Percentiles rank a stretch among this genome's conserved stretches.
phyloP scores from a whole-genome alignment of 495 filamentous ascomycete genomes.

The Penicillium pulvis region DNA sequence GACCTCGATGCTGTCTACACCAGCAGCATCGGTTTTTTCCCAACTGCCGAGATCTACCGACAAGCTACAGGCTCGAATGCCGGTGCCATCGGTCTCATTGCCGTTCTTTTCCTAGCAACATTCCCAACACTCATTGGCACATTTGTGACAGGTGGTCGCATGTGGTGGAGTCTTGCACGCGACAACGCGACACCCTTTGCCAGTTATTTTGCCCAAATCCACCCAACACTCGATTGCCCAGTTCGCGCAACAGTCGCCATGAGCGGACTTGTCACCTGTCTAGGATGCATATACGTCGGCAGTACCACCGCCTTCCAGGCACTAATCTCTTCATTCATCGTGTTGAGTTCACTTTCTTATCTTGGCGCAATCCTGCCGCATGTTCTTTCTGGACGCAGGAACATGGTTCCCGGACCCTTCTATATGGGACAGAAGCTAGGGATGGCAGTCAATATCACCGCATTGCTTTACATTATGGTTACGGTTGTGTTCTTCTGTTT shows the following conservation, averaged over 20 bases:
- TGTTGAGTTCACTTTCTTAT: constrained; percentile 73
- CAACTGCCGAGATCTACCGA: constrained; percentile 70
- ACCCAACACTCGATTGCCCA: constrained; percentile 54
- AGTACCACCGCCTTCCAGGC: constrained; percentile 69
- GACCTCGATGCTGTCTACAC: constrained; percentile 59
- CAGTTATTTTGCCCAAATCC: constrained; percentile 36
- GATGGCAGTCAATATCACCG: constrained; percentile 54
- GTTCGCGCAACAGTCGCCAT: constrained; percentile 61
- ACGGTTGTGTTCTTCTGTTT: constrained; percentile 77
- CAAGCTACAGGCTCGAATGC: constrained; percentile 66
- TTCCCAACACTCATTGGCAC: constrained; percentile 62
- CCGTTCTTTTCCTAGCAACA: constrained; percentile 53
- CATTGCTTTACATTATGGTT: constrained; percentile 61
- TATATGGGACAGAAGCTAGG: constrained; percentile 61
- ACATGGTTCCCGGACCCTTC: constrained; percentile 69
- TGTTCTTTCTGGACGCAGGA: constrained; percentile 59
- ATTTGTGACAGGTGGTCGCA: constrained; percentile 68
- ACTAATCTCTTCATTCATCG: constrained; percentile 72
- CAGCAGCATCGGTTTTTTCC: constrained; percentile 59
- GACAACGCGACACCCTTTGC: constrained; percentile 57
- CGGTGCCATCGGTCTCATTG: constrained; percentile 63
- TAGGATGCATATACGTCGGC: constrained; percentile 72
- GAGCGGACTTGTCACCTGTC: constrained; percentile 58
- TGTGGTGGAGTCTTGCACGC: constrained; percentile 76
- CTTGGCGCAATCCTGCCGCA: constrained; percentile 71